Conservation (phyloP, 164 flowering plant genomes). For the Kalanchoe fedtschenkoi region DNA sequence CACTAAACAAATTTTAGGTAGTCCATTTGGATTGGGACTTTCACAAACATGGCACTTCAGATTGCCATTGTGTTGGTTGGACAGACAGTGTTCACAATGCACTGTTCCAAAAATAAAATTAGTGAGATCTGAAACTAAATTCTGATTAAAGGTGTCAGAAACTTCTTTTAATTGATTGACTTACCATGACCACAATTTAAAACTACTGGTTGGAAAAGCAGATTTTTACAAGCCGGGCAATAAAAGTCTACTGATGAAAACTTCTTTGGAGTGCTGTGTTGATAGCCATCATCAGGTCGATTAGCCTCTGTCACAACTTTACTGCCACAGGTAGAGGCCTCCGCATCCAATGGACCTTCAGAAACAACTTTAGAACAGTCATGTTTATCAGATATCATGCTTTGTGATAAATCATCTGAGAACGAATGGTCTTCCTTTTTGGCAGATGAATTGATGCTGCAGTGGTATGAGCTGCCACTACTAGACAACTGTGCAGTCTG, state of each 20-base stretch:
- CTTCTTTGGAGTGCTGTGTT: neutral
- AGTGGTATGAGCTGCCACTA: too few relatives aligned
- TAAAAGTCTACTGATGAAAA: conserved; percentile 26
- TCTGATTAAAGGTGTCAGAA: neutral
- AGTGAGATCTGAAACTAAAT: neutral
- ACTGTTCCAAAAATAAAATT: conserved; percentile 25
- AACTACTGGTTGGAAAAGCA: conserved; percentile 59
- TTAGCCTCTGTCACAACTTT: neutral
- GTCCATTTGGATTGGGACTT: conserved; percentile 39
- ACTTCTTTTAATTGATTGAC: neutral
- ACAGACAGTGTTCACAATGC: conserved; percentile 51
- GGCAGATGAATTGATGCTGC: too few relatives aligned
- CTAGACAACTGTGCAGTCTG: too few relatives aligned
- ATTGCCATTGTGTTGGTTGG: conserved; percentile 17
- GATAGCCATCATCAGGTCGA: too few relatives aligned
- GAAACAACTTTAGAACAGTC: neutral
- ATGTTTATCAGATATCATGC: neutral
- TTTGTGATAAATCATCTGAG: too few relatives aligned
- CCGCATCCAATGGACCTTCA: neutral
- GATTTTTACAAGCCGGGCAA: conserved; percentile 51
- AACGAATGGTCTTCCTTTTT: too few relatives aligned
- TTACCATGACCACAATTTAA: conserved; percentile 96
- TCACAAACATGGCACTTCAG: conserved; percentile 55
- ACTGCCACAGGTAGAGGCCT: neutral
- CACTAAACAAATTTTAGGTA: conserved; percentile 68